Evolutionary conservation across 2,329 filamentous ascomycete genomes (phyloP), one percentile per base, ranked within the genome.

Genomic region (Aspergillus sojae): DNA sequence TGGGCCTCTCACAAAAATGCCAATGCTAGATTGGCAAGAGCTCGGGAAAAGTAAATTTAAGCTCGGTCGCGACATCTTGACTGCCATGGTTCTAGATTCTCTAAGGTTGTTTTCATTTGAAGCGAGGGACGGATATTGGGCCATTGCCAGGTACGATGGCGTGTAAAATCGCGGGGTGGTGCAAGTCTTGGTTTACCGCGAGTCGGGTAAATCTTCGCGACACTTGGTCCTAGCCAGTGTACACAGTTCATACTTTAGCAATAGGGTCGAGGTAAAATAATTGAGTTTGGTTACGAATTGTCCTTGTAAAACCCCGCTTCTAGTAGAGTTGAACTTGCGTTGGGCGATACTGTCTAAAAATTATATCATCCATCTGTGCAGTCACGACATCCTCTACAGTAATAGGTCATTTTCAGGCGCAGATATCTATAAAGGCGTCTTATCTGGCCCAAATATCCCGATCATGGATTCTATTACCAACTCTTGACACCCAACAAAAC

Each of bases 231-330:
- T 10, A 7, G 2, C 39, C 19, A 41, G 39, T 41, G 39, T 9
- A 41, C 16, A 9, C 16, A 19, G 9, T 4, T 41, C 39, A 7
- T n/a, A 9, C 39, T n/a, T 9, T 41, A n/a, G n/a, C 19, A n/a
- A 10, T 10, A 41, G 1, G 19, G 16, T 9, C 6, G 16, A n/a
- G 2, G 5, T 19, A 1, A n/a, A 7, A n/a, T 1, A n/a, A 4
- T 41, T 19, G 16, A n/a, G 1, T 3, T 14, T 10, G 5, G 39
- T 3, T 41, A 41, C 16, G 19, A n/a, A n/a, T 9, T 41, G 5
- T n/a, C 39, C 9, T 2, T 19, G 5, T 41, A 7, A 6, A 19
- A 19, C 36, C 36, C 36, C 36, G 36, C 36, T 19, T 5, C 3
- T 19, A 16, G 7, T 3, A 39, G 14, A 19, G 36, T 19, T 19